These are phyloP conservation scores for Pisolithus sp. DNA, from an alignment of 768 basidiomycete genomes.

Conservation along the genomic window DNA sequence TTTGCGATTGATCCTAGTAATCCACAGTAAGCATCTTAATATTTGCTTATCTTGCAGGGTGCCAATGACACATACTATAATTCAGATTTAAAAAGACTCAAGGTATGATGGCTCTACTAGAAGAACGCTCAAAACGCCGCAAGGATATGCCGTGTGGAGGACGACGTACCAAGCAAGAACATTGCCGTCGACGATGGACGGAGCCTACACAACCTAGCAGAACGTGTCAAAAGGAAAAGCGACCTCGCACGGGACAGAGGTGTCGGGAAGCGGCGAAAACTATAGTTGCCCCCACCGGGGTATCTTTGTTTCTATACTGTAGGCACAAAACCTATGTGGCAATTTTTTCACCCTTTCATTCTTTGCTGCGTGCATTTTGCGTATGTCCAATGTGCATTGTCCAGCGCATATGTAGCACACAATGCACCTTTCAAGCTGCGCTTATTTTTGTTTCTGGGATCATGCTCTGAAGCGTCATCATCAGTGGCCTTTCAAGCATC, in stretches of 20 bases:
- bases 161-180: background rate
- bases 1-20: constrained; percentile 96
- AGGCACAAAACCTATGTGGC: too few species aligned
- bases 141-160: constrained; percentile 21
- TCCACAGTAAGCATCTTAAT: constrained; percentile 66
- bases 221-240: constrained; percentile 83
- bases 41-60: background rate
- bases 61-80: background rate
- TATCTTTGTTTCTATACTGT: too few species aligned
- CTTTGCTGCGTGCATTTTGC: too few species aligned
- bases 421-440: too few species aligned
- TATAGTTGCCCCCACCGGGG: too few species aligned
- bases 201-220: constrained; percentile 63
- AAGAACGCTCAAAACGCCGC: constrained; percentile 73
- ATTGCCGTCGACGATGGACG: constrained; percentile 19
- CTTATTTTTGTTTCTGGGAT: too few species aligned
- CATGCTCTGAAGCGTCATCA: too few species aligned
- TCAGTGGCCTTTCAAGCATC: too few species aligned
- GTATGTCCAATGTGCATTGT: too few species aligned
- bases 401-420: too few species aligned
- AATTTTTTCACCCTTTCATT: too few species aligned
- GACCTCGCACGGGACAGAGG: constrained; percentile 19
- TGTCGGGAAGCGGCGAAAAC: constrained; percentile 36
- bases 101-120: constrained; percentile 77
- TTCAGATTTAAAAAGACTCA: constrained; percentile 88